These are phyloP conservation scores for Strigomonas galati DNA, from an alignment of 208 protist genomes.

Conservation along the genomic window DNA sequence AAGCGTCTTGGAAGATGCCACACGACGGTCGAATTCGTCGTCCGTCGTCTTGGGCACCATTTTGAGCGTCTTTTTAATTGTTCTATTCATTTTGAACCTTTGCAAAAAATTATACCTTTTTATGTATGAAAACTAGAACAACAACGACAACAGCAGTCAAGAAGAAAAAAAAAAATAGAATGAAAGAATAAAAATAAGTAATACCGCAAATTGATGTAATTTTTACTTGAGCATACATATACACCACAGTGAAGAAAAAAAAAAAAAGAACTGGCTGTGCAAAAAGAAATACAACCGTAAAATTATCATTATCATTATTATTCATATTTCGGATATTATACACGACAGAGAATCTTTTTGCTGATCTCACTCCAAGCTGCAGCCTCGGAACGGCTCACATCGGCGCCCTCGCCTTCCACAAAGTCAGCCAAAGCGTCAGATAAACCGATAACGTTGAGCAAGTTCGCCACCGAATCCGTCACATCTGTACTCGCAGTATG, in stretches of 20 bases:
- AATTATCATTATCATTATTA: not conserved
- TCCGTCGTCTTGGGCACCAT: slow-evolving; percentile 37
- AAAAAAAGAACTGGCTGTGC: slow-evolving; percentile 3
- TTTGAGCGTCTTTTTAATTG: slow-evolving; percentile 21
- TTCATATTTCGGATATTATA: too few relatives aligned
- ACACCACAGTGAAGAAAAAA: too few relatives aligned
- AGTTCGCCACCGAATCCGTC: slow-evolving; percentile 22
- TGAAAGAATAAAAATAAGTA: not conserved
- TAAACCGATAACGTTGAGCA: slow-evolving; percentile 34
- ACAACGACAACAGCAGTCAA: not conserved
- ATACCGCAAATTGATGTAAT: too few relatives aligned
- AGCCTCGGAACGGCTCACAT: slow-evolving; percentile 17
- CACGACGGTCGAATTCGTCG: slow-evolving; percentile 38
- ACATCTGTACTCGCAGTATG: slow-evolving; percentile 51
- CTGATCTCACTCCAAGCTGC: slow-evolving; percentile 21
- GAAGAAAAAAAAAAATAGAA: slow-evolving; percentile 6
- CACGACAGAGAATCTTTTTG: too few relatives aligned
- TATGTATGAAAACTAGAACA: not conserved
- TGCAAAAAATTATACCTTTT: not conserved
- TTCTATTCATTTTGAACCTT: not conserved
- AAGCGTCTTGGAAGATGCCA: slow-evolving; percentile 29
- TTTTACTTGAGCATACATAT: too few relatives aligned
- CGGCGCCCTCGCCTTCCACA: slow-evolving; percentile 29
- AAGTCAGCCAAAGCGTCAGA: slow-evolving; percentile 60
- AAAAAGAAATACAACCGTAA: slow-evolving; percentile 5